Evolutionary conservation across 371 early-diverging fungal genomes (phyloP), one percentile per base, ranked within the genome.

Genomic region (Lichtheimia corymbifera): DNA sequence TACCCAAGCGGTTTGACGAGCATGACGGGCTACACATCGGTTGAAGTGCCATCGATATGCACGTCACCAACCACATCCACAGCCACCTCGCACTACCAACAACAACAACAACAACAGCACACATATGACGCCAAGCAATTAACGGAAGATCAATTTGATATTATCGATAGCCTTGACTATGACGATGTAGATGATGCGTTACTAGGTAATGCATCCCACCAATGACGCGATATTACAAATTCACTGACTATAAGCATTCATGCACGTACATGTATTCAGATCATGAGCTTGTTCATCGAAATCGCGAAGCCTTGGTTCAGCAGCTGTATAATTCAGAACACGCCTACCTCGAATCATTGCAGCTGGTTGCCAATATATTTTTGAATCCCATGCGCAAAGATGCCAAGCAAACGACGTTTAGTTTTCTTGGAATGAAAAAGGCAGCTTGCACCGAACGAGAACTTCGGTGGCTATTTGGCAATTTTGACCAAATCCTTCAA

Each of bases 391-490:
- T 79, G 13, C 65, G 65, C 6, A 70, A 73, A 50, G 70, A 72
- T 35, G 49, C 71, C 3, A 66, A 71, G 43, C 72, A 68, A 30
- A 64, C 74, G 0, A 51, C 68, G 0, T 74, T 68, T 50, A 69
- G 58, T 24, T 72, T 72, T 65, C 59, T 72, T 7, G 72, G 72
- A 15, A 71, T 65, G 60, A 74, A 72, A 55, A 79, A 76, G 58
- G 64, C 67, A 55, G 59, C 67, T 9, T 79, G 80, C 44, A 79
- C 80, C 12, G 71, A 76, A 43, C 62, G 71, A 11, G 76, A 76
- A 54, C 65, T 74, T 45, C 64, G 64, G 11, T 72, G 76, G 71
- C 55, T 79, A 7, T 79, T 79, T 65, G 73, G 74, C 24, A 79
- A 79, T 35, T 67, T 74, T 65, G 74, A 76, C 35, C 70, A 74